Conservation (phyloP, 176 grass and related monocot genomes). For the Thinopyrum elongatum region DNA sequence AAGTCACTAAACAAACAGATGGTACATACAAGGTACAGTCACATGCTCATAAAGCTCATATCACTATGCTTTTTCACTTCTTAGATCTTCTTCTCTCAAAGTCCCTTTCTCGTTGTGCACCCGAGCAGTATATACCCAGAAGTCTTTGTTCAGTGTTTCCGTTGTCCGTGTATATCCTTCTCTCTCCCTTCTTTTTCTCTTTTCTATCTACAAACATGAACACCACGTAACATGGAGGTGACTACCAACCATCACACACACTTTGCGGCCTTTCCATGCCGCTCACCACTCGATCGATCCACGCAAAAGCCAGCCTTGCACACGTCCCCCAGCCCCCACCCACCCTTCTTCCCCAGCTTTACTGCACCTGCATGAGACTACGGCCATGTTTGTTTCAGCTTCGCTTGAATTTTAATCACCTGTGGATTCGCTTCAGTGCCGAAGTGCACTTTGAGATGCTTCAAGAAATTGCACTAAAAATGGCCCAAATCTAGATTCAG, state of each 20-base stretch:
- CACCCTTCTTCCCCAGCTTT: slow-evolving; percentile 18
- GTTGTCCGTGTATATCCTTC: neutral
- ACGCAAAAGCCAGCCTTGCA: slow-evolving; percentile 35
- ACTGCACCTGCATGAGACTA: neutral
- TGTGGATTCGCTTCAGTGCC: too few relatives aligned
- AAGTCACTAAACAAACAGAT: neutral
- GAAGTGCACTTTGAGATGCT: too few relatives aligned
- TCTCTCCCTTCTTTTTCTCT: neutral
- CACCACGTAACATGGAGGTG: neutral
- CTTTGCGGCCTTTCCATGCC: slow-evolving; percentile 11
- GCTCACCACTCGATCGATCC: slow-evolving; percentile 8
- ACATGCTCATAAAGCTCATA: neutral
- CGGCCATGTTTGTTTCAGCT: too few relatives aligned
- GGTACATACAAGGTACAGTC: neutral
- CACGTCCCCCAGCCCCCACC: neutral
- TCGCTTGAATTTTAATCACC: too few relatives aligned
- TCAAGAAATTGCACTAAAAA: too few relatives aligned
- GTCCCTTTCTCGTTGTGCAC: neutral
- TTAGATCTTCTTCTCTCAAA: neutral
- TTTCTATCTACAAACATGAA: neutral
- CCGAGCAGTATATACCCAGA: neutral
- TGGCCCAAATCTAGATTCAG: too few relatives aligned
- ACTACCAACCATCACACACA: neutral
- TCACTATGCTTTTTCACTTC: neutral
- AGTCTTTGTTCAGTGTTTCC: neutral